Evolutionary conservation across 2,329 filamentous ascomycete genomes (phyloP).

Genomic region (Cladosporium cucumerinum): DNA sequence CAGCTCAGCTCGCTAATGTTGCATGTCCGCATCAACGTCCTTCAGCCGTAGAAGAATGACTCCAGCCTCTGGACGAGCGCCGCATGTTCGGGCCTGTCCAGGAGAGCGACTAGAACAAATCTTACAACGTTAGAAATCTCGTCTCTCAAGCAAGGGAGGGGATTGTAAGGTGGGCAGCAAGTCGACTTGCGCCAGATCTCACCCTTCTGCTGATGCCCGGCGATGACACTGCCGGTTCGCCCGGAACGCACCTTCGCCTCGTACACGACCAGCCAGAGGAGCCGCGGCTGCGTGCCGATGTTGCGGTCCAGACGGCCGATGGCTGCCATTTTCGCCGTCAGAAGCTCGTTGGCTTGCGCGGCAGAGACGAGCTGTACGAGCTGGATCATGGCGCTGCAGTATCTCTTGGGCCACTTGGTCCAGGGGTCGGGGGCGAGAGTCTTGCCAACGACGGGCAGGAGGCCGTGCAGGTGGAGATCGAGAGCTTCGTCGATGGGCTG

Average conservation of each 20-base stretch:
- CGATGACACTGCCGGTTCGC: too few species aligned
- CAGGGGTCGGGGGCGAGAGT: background rate
- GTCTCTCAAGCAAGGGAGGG: too few species aligned
- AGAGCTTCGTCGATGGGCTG: slow-evolving; percentile 2
- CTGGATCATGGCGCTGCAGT: background rate
- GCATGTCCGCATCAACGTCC: too few species aligned
- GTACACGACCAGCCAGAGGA: background rate
- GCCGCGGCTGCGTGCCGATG: background rate
- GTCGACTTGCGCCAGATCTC: too few species aligned
- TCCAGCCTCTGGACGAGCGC: background rate
- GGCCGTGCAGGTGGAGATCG: slow-evolving; percentile 2
- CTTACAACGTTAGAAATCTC: background rate
- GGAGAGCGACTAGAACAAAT: background rate
- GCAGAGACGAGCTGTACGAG: background rate
- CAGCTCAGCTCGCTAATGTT: too few species aligned
- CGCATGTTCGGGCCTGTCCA: background rate
- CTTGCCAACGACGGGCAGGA: background rate
- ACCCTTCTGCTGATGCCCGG: too few species aligned
- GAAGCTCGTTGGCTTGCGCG: background rate
- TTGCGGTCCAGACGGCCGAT: too few species aligned
- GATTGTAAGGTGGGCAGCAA: too few species aligned
- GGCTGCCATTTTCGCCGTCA: background rate
- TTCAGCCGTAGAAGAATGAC: too few species aligned
- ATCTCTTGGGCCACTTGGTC: background rate
- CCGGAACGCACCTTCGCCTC: background rate